Base-by-base conservation (phyloP, 1,139 yeast genomes). In the Hyphopichia fennica region DNA sequence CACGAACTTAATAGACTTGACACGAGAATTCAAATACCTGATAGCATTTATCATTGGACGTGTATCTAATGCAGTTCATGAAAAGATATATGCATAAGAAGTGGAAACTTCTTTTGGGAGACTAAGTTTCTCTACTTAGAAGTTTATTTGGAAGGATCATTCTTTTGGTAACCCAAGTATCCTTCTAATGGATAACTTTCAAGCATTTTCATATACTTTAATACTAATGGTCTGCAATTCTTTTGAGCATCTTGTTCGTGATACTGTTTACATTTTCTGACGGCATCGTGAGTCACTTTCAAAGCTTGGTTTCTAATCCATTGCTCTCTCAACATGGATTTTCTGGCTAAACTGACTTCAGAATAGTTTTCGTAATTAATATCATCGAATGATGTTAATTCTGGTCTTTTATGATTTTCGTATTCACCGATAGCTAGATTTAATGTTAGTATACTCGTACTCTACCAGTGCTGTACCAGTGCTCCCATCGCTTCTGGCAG, bases 381-480 rank as follows among this genome's bases (percentile, higher is more conserved):
- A 53, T 84, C 89, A 66, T 87, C 95, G 58, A 87, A 87, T 33
- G 95, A 87, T 48, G 86, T 93, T 56, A 81, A 75, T 54, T 84
- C 88, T 41, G 88, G 84, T 67, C 88, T 79, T 55, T 68, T 66
- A 65, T 84, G 87, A 63, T 71, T 71, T 39, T 62, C 69, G 62
- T 72, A 73, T 48, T 62, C 62, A 46, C 63, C 64, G 53, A 70
- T 61, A 35, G 63, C 73, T 67, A 39, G 14, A 28, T 6, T n/a
- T n/a, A 16, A 8, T 28, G 29, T 27, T 27, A 27, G 29, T 27
- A 27, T 27, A 7, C 29, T 27, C 14, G n/a, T n/a, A n/a, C n/a
- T n/a, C n/a, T n/a, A n/a, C n/a, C n/a, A n/a, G n/a, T n/a, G n/a
- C n/a, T n/a, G n/a, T n/a, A n/a, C n/a, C n/a, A n/a, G n/a, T n/a